Evolutionary conservation across 2,329 filamentous ascomycete species (phyloP).

Genomic region (Botrytis fragariae): DNA sequence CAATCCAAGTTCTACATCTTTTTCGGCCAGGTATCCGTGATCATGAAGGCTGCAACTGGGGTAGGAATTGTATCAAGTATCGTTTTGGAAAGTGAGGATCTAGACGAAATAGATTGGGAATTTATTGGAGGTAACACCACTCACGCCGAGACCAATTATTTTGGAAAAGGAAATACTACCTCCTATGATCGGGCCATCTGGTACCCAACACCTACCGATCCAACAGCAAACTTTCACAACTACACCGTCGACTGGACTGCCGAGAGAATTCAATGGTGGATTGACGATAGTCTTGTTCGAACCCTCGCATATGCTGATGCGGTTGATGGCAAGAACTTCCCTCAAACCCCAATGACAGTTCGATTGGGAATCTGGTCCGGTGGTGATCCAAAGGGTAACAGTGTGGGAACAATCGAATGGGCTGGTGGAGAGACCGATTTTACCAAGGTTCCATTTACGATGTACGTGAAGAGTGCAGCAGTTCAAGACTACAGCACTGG

Average conservation of each 20-base stretch:
- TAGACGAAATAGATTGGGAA: conserved; percentile 89
- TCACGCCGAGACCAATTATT: conserved; percentile 70
- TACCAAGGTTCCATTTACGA: conserved; percentile 63
- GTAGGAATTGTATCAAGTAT: conserved; percentile 77
- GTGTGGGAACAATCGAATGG: conserved; percentile 62
- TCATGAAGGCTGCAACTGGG: conserved; percentile 73
- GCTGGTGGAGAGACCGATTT: conserved; percentile 70
- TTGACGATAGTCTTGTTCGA: conserved; percentile 66
- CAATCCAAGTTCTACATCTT: conserved; percentile 81
- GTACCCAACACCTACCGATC: conserved; percentile 52
- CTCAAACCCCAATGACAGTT: conserved; percentile 74
- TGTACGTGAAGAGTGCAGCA: conserved; percentile 65
- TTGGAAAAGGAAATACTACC: conserved; percentile 70
- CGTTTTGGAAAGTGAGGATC: conserved; percentile 78
- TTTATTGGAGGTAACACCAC: conserved; percentile 67
- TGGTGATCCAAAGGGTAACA: conserved; percentile 52
- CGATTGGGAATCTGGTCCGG: conserved; percentile 66
- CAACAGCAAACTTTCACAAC: conserved; percentile 61
- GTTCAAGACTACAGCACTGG: conserved; percentile 59
- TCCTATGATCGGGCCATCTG: conserved; percentile 68
- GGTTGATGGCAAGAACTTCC: conserved; percentile 62
- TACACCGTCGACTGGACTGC: conserved; percentile 74
- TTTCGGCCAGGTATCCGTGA: conserved; percentile 75
- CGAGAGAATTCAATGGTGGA: conserved; percentile 63
- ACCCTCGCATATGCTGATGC: conserved; percentile 60